phyloP scores from a whole-genome alignment of 140 eudicot genomes.

The Bidens hawaiensis region DNA sequence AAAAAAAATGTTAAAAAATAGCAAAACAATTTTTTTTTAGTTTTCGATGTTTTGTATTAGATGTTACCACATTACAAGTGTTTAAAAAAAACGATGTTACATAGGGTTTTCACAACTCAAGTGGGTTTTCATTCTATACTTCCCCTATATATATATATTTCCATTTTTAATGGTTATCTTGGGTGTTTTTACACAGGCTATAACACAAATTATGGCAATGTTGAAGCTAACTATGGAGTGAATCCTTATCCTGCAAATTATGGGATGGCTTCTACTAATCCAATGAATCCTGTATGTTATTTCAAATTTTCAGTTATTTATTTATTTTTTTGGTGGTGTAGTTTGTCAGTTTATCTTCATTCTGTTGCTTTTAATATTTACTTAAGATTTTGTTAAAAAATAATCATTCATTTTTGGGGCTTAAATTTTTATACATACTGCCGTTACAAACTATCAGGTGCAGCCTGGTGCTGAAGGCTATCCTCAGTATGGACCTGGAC shows the following conservation, averaged over 20 bases:
- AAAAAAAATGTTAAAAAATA: too few relatives aligned
- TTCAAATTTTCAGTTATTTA: neutral
- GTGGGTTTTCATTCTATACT: too few relatives aligned
- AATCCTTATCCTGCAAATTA: constrained; percentile 71
- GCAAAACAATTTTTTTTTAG: too few relatives aligned
- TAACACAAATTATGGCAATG: constrained; percentile 59
- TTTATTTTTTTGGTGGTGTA: constrained; percentile 5
- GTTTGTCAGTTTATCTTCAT: constrained; percentile 9
- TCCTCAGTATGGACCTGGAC: constrained; percentile 85
- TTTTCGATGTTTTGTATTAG: too few relatives aligned
- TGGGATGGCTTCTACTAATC: constrained; percentile 44
- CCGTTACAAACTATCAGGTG: constrained; percentile 31
- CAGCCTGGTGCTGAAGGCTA: constrained; percentile 68
- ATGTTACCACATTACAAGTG: too few relatives aligned
- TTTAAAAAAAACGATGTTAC: too few relatives aligned
- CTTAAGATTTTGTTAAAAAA: neutral
- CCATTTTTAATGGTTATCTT: neutral
- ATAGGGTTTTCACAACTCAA: too few relatives aligned
- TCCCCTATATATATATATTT: too few relatives aligned
- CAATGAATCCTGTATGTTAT: constrained; percentile 52
- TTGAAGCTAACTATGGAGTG: constrained; percentile 62
- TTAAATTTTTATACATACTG: neutral
- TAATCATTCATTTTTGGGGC: neutral
- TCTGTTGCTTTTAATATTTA: neutral
- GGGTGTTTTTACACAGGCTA: constrained; percentile 38